phyloP scores from a whole-genome alignment of 2,329 filamentous ascomycete genomes.

The Teratosphaeriaceae sp. region DNA sequence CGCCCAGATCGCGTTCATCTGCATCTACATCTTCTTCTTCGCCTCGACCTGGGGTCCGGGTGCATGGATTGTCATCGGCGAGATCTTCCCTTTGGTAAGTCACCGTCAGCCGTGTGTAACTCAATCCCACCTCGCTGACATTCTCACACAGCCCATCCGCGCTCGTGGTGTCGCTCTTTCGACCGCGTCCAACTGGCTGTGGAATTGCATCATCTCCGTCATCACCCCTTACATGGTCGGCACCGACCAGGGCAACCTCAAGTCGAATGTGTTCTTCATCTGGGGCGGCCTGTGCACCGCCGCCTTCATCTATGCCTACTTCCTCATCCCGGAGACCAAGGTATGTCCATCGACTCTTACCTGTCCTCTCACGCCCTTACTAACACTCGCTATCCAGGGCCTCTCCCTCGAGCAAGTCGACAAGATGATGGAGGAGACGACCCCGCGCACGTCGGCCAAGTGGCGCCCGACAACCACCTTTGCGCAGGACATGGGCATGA shows the following conservation, averaged over 20 bases:
- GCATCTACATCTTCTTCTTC: constrained; percentile 91
- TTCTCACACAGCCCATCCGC: constrained; percentile 55
- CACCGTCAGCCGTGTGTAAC: no score
- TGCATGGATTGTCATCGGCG: constrained; percentile 68
- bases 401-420: constrained; percentile 74
- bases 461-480: constrained; percentile 43
- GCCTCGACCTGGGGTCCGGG: constrained; percentile 81
- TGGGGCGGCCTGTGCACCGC: constrained; percentile 34
- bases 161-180: constrained; percentile 81
- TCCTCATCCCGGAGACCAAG: constrained; percentile 51
- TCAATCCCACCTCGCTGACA: no score
- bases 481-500: constrained; percentile 27
- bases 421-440: constrained; percentile 84
- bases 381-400: constrained; percentile 59
- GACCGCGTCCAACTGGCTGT: constrained; percentile 86
- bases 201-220: constrained; percentile 40
- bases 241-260: constrained; percentile 47
- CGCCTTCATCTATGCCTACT: constrained; percentile 61
- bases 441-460: constrained; percentile 65
- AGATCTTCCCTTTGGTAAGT: constrained; percentile 68
- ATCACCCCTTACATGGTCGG: constrained; percentile 61
- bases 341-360: constrained; percentile 5
- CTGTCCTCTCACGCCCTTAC: background rate
- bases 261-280: constrained; percentile 37
- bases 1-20: constrained; percentile 79